A percentile compares a stretch with the other conserved stretches of the same genome.
Evolutionary conservation across 2,329 filamentous ascomycete species (phyloP).

Genomic region (Endothia cerciana): DNA sequence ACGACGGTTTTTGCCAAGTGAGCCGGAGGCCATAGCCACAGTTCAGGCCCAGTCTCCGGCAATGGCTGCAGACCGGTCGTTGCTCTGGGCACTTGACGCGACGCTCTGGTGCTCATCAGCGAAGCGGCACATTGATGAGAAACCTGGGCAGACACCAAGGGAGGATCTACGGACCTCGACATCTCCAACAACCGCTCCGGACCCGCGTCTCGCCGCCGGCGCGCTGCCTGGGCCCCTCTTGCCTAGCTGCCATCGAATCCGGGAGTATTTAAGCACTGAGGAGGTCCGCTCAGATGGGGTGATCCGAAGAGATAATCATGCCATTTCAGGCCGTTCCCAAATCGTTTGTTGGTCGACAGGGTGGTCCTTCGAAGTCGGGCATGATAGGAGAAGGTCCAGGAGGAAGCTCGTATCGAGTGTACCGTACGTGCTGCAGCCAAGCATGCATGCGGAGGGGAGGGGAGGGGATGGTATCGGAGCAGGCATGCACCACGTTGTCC

Average conservation of each 20-base stretch:
- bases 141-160: no score
- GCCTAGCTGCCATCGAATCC: background rate
- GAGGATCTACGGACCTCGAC: slow-evolving; percentile 13
- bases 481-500: background rate
- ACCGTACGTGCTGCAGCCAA: background rate
- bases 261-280: background rate
- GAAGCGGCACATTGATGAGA: background rate
- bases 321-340: background rate
- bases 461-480: background rate
- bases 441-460: background rate
- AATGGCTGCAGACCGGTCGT: slow-evolving; percentile 6
- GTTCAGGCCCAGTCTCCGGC: slow-evolving; percentile 8
- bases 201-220: slow-evolving; percentile 13
- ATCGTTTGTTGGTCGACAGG: background rate
- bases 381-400: background rate
- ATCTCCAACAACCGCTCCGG: slow-evolving; percentile 23
- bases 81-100: slow-evolving; percentile 22
- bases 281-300: background rate
- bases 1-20: slow-evolving; percentile 15
- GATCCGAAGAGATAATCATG: background rate
- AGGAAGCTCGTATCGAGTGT: background rate
- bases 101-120: slow-evolving; percentile 13
- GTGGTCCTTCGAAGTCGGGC: background rate
- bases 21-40: slow-evolving; percentile 16
- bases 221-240: background rate